These are phyloP conservation scores for Daucus carota DNA, from an alignment of 129 eudicot species.

Conservation along the genomic window DH1_v3.0 NC_030381.2:42188001-42188500, in stretches of 20 bases:
- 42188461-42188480: constrained; percentile 43
- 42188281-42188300: constrained; percentile 28
- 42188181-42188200: constrained; percentile 60
- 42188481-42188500: constrained; percentile 32
- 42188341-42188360: constrained; percentile 43
- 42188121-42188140: too few relatives aligned
- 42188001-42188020: too few relatives aligned
- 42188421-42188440: constrained; percentile 45
- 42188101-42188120: too few relatives aligned
- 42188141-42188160: constrained; percentile 44
- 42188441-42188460: constrained; percentile 41
- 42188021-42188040: too few relatives aligned
- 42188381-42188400: constrained; percentile 37
- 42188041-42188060: too few relatives aligned
- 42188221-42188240: constrained; percentile 27
- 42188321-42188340: constrained; percentile 64
- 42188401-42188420: constrained; percentile 68
- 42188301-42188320: constrained; percentile 63
- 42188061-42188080: too few relatives aligned
- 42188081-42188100: too few relatives aligned
- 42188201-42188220: constrained; percentile 38
- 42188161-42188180: constrained; percentile 54
- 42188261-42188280: constrained; percentile 69
- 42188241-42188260: constrained; percentile 71
- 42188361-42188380: constrained; percentile 26